These are phyloP conservation scores for Austropuccinia psidii DNA, from an alignment of 1,284 basidiomycete species.

Conservation along the genomic window DNA sequence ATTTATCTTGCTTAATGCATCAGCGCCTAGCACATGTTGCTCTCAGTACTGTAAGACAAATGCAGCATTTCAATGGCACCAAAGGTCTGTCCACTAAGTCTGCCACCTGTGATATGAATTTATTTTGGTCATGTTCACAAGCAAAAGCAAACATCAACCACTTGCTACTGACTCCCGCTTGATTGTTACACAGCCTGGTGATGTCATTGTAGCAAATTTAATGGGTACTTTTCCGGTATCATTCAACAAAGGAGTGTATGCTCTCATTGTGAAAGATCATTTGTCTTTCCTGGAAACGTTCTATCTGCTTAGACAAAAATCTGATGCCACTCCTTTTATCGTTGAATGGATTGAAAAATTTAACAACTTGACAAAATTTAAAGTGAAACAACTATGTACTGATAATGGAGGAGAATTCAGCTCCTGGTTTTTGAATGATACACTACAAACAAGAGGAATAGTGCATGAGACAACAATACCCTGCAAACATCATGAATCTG, in stretches of 20 bases:
- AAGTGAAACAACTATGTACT: no score
- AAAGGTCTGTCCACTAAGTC: no score
- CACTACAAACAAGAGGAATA: background rate
- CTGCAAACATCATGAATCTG: slow-evolving; percentile 4
- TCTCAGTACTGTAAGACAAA: no score
- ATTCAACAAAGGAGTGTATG: background rate
- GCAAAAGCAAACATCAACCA: background rate
- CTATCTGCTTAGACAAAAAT: no score
- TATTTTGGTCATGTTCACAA: no score
- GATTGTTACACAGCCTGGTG: background rate
- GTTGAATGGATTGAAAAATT: no score
- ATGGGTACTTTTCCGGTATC: background rate
- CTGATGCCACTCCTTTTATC: no score
- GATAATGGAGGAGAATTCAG: no score
- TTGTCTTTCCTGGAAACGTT: background rate
- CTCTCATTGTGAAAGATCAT: background rate
- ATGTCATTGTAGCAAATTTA: background rate
- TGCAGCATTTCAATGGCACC: no score
- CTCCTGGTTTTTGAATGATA: background rate
- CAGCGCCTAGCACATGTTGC: no score
- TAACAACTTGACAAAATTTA: background rate
- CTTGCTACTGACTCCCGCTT: background rate
- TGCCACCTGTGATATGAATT: no score
- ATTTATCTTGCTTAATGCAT: no score
- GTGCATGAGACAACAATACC: background rate